Evolutionary conservation across 225 moss, liverwort and hornwort genomes (phyloP), one percentile per base, ranked within the genome.

Genomic region (Polytrichum formosum): DNA sequence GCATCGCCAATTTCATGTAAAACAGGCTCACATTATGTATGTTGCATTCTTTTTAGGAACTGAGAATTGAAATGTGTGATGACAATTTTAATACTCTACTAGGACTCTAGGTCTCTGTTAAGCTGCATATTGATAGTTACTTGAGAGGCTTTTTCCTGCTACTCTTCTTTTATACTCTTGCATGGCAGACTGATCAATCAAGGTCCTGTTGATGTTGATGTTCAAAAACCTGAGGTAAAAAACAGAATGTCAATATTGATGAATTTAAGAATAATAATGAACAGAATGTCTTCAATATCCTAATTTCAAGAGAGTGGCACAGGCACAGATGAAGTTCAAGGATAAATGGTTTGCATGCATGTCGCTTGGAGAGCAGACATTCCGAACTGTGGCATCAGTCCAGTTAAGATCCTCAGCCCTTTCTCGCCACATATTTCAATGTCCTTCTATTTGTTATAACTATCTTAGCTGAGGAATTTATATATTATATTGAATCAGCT

Each of bases 331-430:
- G 94, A 73, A 81, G 9, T 87, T 83, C 80, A 89, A 80, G 82
- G 94, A 90, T 65, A 98, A 82, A 75, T 98, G 91, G 88, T 81
- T 98, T 56, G 94, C 94, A 54, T 98, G 98, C 74, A 81, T 98
- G 6, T 94, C 98, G 65, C 75, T 94, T 70, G 98, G 98, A 73
- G 91, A 82, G 26, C 98, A 98, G 78, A 94, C 98, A 54, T 98
- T 98, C 71, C 92, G 94, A 64, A 94, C 98, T 18, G 87, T 77
- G 53, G 90, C 92, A 16, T 98, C 98, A 67, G 28, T 69, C 75
- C 26, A 84, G 97, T 98, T 90, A 70, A 83, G 84, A 74, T 69
- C 17, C 66, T 53, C 56, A 55, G 17, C 54, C 30, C 66, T 26
- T 30, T 18, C 17, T 22, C 0, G 46, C 46, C 46, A 46, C 13